Conservation (phyloP, 2,329 filamentous ascomycete genomes). For the Penicillium sumatraense region DNA sequence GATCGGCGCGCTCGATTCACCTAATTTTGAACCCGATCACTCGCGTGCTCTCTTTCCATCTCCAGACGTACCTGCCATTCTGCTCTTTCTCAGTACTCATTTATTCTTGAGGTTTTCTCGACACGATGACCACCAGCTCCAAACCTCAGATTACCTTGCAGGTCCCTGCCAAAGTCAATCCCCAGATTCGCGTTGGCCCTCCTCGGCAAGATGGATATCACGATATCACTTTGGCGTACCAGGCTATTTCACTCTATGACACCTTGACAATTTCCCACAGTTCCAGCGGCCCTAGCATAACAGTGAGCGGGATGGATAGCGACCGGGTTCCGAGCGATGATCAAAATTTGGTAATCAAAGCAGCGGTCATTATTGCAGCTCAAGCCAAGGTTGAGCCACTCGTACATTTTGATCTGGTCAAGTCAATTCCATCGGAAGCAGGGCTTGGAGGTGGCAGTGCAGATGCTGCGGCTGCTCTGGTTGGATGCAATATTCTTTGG, state of each 20-base stretch:
- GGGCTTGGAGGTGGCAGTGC: conserved; percentile 14
- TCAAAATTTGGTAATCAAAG: conserved; percentile 11
- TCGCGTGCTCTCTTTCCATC: conserved; percentile 10
- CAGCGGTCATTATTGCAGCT: conserved; percentile 1
- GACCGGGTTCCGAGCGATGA: conserved; percentile 4
- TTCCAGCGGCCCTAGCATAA: conserved; percentile 2
- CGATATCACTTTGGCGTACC: conserved; percentile 12
- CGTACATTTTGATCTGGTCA: conserved; percentile 10
- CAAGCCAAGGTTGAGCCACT: neutral
- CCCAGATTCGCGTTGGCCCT: conserved; percentile 11
- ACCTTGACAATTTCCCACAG: neutral
- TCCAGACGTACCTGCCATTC: neutral
- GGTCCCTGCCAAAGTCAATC: conserved; percentile 15
- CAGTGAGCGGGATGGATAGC: conserved; percentile 9
- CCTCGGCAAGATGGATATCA: conserved; percentile 14
- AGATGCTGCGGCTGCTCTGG: conserved; percentile 10
- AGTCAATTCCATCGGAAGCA: conserved; percentile 9
- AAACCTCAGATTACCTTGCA: conserved; percentile 1
- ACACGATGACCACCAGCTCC: neutral
- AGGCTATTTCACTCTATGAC: conserved; percentile 12
- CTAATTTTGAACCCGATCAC: neutral
- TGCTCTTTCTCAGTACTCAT: neutral
- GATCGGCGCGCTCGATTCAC: conserved; percentile 7
- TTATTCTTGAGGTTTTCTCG: neutral
- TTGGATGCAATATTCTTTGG: conserved; percentile 12